Base-by-base conservation (phyloP, 2,329 filamentous ascomycete species). In the Claviceps sp. region DNA sequence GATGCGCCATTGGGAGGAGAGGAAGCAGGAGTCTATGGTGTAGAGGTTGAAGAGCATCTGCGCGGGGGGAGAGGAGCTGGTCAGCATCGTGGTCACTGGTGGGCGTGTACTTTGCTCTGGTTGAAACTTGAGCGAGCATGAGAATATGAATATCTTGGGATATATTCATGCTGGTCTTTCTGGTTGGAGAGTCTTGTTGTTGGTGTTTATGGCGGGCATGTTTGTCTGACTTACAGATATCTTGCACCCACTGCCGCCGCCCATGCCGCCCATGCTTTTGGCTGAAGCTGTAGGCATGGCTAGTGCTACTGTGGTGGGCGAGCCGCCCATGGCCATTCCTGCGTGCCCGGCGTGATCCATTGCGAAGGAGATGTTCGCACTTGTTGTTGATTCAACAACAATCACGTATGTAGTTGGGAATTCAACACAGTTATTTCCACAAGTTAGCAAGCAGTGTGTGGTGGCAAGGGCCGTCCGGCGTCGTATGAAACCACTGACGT, bases 31-130 rank as follows among this genome's bases (percentile, higher is more conserved):
- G 63, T 85, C 81, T 62, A 86, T 71, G 3, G 82, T 84, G 65
- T 85, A 74, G 83, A 84, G 87, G 66, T 89, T 89, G 84, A 85
- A 88, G 42, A 87, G 71, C 85, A 89, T 89, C 83, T 87, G 53
- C 16, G 19, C 19, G 47, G 48, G 2, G 3, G 5, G 8, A n/a
- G 2, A 17, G 17, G 7, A 6, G 41, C 19, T 42, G 13, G 17
- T 11, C n/a, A 42, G 41, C n/a, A 13, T 22, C 17, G 5, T 13
- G 10, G 10, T 34, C 30, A 34, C 30, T 11, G 30, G 3, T 34
- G 30, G 30, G 10, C 11, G 30, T 34, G 10, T 34, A 11, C 4
- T 34, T 34, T 1, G 26, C 26, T 30, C 30, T 34, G 30, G 10
- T 34, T 34, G n/a, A n/a, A n/a, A n/a, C n/a, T n/a, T n/a, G 30